phyloP scores from a whole-genome alignment of 2,329 filamentous ascomycete genomes.

The Aspergillus pseudoterreus region DNA sequence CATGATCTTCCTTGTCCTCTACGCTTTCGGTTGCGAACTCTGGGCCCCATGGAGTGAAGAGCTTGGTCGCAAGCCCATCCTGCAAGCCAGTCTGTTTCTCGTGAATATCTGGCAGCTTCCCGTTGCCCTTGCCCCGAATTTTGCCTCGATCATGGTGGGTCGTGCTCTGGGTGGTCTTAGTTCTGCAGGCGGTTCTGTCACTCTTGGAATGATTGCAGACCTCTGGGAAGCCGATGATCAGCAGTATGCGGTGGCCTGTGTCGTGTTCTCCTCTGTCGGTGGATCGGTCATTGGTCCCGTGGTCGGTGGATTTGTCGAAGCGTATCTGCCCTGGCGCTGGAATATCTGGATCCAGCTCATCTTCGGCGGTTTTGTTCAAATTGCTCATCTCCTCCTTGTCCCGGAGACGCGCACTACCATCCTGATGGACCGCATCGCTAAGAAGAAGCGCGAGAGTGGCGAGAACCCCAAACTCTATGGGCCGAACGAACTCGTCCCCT shows the following conservation, averaged over 20 bases:
- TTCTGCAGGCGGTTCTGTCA: conserved; percentile 69
- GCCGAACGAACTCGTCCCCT: conserved; percentile 65
- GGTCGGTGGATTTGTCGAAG: conserved; percentile 71
- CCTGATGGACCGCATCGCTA: conserved; percentile 75
- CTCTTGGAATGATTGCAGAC: conserved; percentile 71
- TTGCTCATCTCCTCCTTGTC: conserved; percentile 64
- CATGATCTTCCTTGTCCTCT: conserved; percentile 73
- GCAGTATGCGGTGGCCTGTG: conserved; percentile 71
- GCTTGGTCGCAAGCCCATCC: conserved; percentile 69
- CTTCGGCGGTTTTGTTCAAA: conserved; percentile 66
- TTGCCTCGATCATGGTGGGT: conserved; percentile 66
- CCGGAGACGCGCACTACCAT: conserved; percentile 75
- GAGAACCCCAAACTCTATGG: conserved; percentile 62
- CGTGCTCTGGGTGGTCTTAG: conserved; percentile 67
- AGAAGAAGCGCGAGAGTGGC: conserved; percentile 63
- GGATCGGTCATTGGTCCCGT: conserved; percentile 74
- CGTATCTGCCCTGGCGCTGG: conserved; percentile 68
- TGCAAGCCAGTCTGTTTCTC: conserved; percentile 68
- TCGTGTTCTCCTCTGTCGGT: conserved; percentile 75
- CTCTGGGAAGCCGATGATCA: conserved; percentile 68
- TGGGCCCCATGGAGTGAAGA: conserved; percentile 90
- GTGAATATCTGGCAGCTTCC: conserved; percentile 76
- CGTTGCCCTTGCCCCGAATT: conserved; percentile 70
- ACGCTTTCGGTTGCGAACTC: conserved; percentile 82
- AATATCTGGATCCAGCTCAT: conserved; percentile 84